Evolutionary conservation across 345 rosid genomes (phyloP).

Genomic region (Eucalyptus marginata): DNA sequence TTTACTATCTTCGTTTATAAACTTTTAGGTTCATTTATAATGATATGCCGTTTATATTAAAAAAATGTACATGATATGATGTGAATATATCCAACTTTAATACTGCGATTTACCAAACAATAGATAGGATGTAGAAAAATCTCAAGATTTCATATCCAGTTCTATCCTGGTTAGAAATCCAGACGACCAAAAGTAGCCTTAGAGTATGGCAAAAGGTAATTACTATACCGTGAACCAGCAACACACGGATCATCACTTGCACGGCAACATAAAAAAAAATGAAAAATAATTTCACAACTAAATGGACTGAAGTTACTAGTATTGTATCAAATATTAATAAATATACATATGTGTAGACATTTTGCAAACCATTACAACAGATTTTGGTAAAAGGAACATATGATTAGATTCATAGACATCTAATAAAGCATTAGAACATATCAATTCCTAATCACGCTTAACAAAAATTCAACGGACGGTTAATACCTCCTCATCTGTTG

Average conservation of each 20-base stretch:
- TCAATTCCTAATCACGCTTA: background rate
- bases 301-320: background rate
- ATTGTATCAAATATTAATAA: background rate
- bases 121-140: too few relatives aligned
- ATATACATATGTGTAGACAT: background rate
- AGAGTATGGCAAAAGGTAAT: background rate
- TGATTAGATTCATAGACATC: background rate
- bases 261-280: background rate
- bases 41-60: too few relatives aligned
- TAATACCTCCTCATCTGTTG: background rate
- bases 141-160: too few relatives aligned
- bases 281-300: background rate
- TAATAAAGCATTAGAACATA: background rate
- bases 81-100: too few relatives aligned
- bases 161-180: rapidly evolving
- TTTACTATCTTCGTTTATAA: too few relatives aligned
- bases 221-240: background rate
- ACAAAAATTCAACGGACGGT: background rate
- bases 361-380: background rate
- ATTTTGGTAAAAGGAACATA: background rate
- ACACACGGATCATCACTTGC: background rate
- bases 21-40: too few relatives aligned
- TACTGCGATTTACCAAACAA: too few relatives aligned
- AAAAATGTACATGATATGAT: too few relatives aligned
- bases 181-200: rapidly evolving